A percentile compares a stretch with the other conserved stretches of the same genome.
These are phyloP conservation scores for Kwoniella sp. DNA, from an alignment of 768 basidiomycete species.

Conservation along the genomic window DNA sequence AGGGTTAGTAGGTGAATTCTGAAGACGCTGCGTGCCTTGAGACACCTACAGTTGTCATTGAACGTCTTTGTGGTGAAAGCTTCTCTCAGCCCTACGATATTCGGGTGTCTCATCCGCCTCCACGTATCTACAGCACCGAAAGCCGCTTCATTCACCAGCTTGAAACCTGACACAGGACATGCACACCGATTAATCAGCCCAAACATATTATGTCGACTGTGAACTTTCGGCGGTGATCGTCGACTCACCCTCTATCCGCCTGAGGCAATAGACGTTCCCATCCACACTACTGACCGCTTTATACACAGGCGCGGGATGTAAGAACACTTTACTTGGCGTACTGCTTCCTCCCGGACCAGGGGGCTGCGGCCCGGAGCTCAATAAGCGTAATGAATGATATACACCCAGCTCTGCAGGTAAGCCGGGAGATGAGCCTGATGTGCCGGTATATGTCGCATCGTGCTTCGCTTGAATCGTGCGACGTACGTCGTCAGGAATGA, in stretches of 20 bases:
- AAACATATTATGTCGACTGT: neutral
- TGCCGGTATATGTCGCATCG: conserved; percentile 47
- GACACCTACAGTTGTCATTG: conserved; percentile 77
- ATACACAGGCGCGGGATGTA: conserved; percentile 81
- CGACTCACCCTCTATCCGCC: conserved; percentile 81
- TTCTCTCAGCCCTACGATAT: conserved; percentile 77
- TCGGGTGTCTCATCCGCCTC: conserved; percentile 81
- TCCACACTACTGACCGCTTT: conserved; percentile 76
- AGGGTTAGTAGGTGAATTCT: conserved; percentile 6
- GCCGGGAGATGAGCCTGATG: conserved; percentile 51
- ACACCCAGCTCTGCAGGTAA: conserved; percentile 86
- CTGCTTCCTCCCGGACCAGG: conserved; percentile 35
- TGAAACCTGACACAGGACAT: conserved; percentile 65
- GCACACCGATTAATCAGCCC: neutral
- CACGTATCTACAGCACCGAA: conserved; percentile 82
- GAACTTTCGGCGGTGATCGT: neutral
- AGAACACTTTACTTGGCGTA: conserved; percentile 68
- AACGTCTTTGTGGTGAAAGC: conserved; percentile 95
- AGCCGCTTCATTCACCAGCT: conserved; percentile 76
- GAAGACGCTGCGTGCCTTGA: neutral
- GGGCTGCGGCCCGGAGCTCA: conserved; percentile 58
- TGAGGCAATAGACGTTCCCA: conserved; percentile 73
- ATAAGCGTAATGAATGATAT: conserved; percentile 86
- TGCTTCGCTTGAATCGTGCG: conserved; percentile 52
- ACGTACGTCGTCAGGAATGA: conserved; percentile 73